Conservation (phyloP, 78 protist species). For the Dictyostelium citrinum region DNA sequence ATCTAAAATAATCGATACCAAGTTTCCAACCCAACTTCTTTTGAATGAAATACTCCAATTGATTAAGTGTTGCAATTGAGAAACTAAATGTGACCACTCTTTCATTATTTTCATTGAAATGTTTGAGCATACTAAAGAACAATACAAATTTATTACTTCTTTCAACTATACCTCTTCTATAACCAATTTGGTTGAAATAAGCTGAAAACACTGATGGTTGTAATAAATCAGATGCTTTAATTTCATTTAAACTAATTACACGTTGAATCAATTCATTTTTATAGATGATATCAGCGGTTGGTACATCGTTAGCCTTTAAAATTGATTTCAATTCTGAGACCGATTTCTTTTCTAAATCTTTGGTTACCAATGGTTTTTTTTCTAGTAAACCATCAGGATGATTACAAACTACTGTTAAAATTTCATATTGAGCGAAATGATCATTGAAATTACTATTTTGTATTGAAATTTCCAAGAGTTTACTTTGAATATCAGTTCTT, state of each 20-base stretch:
- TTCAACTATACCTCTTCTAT: constrained; percentile 43
- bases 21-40: constrained; percentile 7
- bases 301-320: background rate
- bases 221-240: background rate
- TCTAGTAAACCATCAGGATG: constrained; percentile 56
- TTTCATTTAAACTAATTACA: constrained; percentile 16
- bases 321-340: background rate
- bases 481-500: constrained; percentile 14
- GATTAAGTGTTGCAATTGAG: constrained; percentile 41
- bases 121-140: constrained; percentile 5
- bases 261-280: constrained; percentile 27
- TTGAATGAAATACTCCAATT: constrained; percentile 53
- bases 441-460: background rate
- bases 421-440: constrained; percentile 10
- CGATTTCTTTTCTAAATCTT: constrained; percentile 12
- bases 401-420: constrained; percentile 9
- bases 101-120: background rate
- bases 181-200: background rate
- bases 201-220: background rate
- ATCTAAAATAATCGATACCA: constrained; percentile 24
- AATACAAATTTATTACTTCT: background rate
- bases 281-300: constrained; percentile 11
- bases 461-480: background rate
- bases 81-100: background rate
- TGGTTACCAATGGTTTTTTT: constrained; percentile 16